Conservation (phyloP, 768 basidiomycete genomes). For the Chalciporus piperatus region DNA sequence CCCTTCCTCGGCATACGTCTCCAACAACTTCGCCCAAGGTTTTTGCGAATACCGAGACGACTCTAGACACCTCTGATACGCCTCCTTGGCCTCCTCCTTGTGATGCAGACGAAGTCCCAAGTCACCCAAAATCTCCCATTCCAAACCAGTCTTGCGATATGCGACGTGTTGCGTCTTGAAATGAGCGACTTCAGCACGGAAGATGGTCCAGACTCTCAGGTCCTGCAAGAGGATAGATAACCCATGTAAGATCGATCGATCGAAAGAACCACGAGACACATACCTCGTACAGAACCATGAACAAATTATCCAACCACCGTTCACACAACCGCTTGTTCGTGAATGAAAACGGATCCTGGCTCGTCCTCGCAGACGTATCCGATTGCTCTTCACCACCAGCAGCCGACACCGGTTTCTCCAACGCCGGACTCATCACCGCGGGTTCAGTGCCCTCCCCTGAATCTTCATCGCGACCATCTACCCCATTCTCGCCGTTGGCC, state of each 20-base stretch:
- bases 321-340: conserved; percentile 96
- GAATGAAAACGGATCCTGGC: conserved; percentile 78
- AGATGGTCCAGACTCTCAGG: conserved; percentile 97
- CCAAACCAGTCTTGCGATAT: conserved; percentile 92
- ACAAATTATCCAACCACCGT: conserved; percentile 95
- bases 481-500: conserved; percentile 22
- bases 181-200: conserved; percentile 96
- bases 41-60: conserved; percentile 81
- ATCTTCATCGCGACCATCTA: not conserved
- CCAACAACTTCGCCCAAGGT: conserved; percentile 91
- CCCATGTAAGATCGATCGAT: not conserved
- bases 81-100: conserved; percentile 98
- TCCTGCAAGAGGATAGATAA: conserved; percentile 51
- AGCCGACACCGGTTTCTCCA: conserved; percentile 45
- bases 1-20: conserved; percentile 95
- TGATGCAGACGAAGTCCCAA: conserved; percentile 91
- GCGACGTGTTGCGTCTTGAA: conserved; percentile 99
- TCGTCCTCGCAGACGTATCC: conserved; percentile 20
- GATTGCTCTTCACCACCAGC: conserved; percentile 34
- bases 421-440: conserved; percentile 24
- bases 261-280: conserved; percentile 14
- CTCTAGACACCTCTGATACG: conserved; percentile 93
- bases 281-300: conserved; percentile 98
- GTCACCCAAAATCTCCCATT: conserved; percentile 99
- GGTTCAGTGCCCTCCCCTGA: conserved; percentile 17